Conservation (phyloP, 257 asterid genomes). For the Cynanchum wilfordii region DNA sequence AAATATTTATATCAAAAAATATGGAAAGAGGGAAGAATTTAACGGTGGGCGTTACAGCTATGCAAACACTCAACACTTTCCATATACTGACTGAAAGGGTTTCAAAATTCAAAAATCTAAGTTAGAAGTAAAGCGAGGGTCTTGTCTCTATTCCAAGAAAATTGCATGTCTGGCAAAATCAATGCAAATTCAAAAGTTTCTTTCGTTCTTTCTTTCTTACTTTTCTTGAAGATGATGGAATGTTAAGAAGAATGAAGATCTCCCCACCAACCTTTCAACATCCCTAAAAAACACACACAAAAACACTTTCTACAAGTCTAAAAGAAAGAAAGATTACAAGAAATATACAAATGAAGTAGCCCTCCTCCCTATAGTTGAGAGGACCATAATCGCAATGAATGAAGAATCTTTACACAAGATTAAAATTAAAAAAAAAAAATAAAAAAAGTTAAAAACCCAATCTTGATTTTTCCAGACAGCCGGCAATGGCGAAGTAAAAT, state of each 20-base stretch:
- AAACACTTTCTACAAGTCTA: background rate
- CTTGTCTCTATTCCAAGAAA: background rate
- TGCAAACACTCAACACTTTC: background rate
- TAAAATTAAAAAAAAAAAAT: too few species aligned
- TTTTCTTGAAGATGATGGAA: background rate
- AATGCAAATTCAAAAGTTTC: constrained; percentile 7
- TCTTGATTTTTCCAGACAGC: background rate
- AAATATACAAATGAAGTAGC: background rate
- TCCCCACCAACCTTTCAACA: constrained; percentile 5
- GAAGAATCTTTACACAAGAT: background rate
- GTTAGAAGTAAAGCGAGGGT: background rate
- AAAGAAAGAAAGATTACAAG: background rate
- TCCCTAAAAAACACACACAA: background rate
- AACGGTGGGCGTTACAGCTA: background rate
- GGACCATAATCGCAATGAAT: too few species aligned
- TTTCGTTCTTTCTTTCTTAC: too few species aligned
- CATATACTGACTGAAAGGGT: background rate
- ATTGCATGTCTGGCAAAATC: constrained; percentile 1
- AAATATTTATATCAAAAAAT: background rate
- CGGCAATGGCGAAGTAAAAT: background rate
- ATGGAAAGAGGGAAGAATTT: background rate
- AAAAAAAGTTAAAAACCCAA: background rate
- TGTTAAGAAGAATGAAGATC: background rate
- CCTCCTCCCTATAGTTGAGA: background rate
- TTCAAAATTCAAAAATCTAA: background rate